Percentiles rank a stretch among this genome's conserved stretches.
phyloP scores from a whole-genome alignment of 805 yeast genomes.

The Suhomyces tanzawaensis region DNA sequence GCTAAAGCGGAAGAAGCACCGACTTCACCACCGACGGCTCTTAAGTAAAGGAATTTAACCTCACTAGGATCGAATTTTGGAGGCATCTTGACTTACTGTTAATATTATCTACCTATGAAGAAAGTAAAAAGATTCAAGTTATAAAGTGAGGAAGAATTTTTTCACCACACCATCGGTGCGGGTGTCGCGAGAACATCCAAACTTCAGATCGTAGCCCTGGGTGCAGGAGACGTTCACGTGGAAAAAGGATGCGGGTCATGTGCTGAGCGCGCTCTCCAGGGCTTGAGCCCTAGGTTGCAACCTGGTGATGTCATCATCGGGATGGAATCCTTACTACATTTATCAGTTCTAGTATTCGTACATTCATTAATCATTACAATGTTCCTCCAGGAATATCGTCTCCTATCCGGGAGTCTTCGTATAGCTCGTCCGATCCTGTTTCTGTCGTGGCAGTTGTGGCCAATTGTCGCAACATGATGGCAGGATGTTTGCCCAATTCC shows the following conservation, averaged over 20 bases:
- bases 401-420: slow-evolving; percentile 40
- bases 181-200: neutral
- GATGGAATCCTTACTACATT: no score
- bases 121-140: slow-evolving; percentile 3
- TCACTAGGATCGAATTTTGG: slow-evolving; percentile 98
- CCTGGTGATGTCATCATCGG: no score
- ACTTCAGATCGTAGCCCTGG: neutral
- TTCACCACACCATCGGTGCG: slow-evolving; percentile 1
- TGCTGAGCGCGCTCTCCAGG: slow-evolving; percentile 12
- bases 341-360: no score
- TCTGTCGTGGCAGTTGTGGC: slow-evolving; percentile 39
- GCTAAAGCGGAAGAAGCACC: slow-evolving; percentile 99
- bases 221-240: neutral
- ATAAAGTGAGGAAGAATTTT: slow-evolving; percentile 5
- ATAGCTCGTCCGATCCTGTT: slow-evolving; percentile 13
- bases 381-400: slow-evolving; percentile 47
- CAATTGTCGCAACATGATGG: slow-evolving; percentile 85
- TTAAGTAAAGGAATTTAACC: slow-evolving; percentile 96
- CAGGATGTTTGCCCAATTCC: slow-evolving; percentile 83
- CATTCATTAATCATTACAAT: slow-evolving; percentile 12
- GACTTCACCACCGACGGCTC: slow-evolving; percentile 99
- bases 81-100: slow-evolving; percentile 59
- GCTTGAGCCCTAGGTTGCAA: slow-evolving; percentile 17
- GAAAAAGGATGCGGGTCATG: neutral
- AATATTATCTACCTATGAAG: slow-evolving; percentile 4